phyloP scores from a whole-genome alignment of 1,139 yeast genomes.

The Petasospora fabianii region DNA sequence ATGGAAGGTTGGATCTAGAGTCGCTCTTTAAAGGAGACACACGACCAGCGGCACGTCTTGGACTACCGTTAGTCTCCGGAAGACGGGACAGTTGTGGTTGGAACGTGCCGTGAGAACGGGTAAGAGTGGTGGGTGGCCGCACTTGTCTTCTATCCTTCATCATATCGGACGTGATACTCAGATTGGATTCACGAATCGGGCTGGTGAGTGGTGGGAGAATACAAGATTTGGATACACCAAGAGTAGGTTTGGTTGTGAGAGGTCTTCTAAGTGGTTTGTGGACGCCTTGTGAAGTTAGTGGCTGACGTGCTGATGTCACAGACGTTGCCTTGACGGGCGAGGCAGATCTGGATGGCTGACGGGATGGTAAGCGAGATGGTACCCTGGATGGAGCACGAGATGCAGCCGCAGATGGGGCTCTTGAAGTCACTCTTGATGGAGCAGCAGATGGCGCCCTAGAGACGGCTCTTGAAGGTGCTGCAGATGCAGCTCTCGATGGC shows the following conservation, averaged over 20 bases:
- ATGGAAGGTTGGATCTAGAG: slow-evolving; percentile 12
- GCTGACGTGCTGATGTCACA: slow-evolving; percentile 8
- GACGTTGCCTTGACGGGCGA: slow-evolving; percentile 11
- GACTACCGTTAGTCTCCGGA: slow-evolving; percentile 20
- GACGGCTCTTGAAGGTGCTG: slow-evolving; percentile 18
- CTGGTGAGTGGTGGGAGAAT: slow-evolving; percentile 15
- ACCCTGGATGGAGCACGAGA: slow-evolving; percentile 14
- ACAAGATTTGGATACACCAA: slow-evolving; percentile 16
- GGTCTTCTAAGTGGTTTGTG: slow-evolving; percentile 23
- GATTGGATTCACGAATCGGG: slow-evolving; percentile 14
- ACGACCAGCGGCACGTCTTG: slow-evolving; percentile 12
- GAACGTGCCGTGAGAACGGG: slow-evolving; percentile 20
- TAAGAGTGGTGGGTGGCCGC: slow-evolving; percentile 11
- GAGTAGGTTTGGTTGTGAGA: slow-evolving; percentile 10
- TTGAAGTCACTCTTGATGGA: slow-evolving; percentile 19
- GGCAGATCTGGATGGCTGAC: slow-evolving; percentile 13
- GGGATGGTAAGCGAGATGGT: slow-evolving; percentile 13
- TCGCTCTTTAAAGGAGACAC: slow-evolving; percentile 17
- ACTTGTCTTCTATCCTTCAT: slow-evolving; percentile 10
- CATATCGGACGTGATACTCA: slow-evolving; percentile 15
- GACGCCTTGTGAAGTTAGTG: slow-evolving; percentile 16
- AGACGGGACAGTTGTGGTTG: slow-evolving; percentile 22
- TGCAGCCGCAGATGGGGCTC: slow-evolving; percentile 17
- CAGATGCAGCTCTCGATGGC: slow-evolving; percentile 16
- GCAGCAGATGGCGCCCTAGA: slow-evolving; percentile 17